These are phyloP conservation scores for Leishmania major DNA, from an alignment of 208 protist genomes.

Conservation along the genomic window DNA sequence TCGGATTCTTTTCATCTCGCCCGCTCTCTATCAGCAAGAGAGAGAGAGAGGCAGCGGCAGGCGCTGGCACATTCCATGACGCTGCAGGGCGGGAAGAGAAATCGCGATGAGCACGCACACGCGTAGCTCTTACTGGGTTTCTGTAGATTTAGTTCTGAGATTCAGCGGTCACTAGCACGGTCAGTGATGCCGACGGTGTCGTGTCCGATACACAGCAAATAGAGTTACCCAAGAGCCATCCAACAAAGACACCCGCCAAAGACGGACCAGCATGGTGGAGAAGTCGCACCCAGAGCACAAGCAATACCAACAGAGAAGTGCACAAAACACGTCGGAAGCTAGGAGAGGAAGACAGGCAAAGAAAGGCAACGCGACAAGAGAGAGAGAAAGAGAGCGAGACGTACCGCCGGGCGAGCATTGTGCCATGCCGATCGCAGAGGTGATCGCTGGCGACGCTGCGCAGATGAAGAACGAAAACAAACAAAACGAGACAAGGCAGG, in stretches of 20 bases:
- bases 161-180: neutral
- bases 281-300: too few species aligned
- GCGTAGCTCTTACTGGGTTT: neutral
- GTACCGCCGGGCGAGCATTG: neutral
- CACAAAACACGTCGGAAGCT: neutral
- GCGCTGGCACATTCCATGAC: neutral
- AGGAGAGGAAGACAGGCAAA: neutral
- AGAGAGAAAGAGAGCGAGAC: neutral
- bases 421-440: neutral
- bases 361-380: neutral
- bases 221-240: neutral
- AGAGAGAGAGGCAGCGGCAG: neutral
- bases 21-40: neutral
- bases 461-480: neutral
- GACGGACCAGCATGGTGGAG: neutral
- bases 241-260: neutral
- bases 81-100: neutral
- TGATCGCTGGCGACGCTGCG: too few species aligned
- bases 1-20: neutral
- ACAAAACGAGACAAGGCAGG: neutral
- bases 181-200: neutral
- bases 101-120: neutral
- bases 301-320: neutral
- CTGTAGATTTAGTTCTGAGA: neutral
- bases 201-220: neutral